Evolutionary conservation across 495 filamentous ascomycete genomes (phyloP).

Genomic region (Xylaria nigripes): DNA sequence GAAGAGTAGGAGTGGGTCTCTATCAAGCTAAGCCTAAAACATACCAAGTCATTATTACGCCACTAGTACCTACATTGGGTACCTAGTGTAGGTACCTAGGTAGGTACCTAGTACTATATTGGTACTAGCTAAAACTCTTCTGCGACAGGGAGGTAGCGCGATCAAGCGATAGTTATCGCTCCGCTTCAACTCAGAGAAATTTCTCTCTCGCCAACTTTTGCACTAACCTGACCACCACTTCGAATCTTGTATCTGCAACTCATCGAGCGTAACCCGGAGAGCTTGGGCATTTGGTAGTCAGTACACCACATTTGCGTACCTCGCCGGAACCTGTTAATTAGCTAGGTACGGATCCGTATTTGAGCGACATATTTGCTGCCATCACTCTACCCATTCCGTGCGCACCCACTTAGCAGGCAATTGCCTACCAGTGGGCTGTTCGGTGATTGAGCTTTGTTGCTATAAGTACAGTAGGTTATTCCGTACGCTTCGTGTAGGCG

Average conservation of each 20-base stretch:
- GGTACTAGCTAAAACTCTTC: not conserved
- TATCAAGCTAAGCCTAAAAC: too few species aligned
- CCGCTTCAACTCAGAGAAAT: constrained; percentile 10
- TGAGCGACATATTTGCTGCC: not conserved
- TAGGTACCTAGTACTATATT: too few species aligned
- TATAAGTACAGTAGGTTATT: too few species aligned
- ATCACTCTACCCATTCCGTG: not conserved
- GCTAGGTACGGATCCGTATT: too few species aligned
- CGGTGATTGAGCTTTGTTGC: too few species aligned
- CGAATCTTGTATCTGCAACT: constrained; percentile 6
- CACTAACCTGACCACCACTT: not conserved
- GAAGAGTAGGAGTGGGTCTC: too few species aligned
- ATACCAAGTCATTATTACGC: too few species aligned
- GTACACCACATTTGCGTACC: not conserved
- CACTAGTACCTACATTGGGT: too few species aligned
- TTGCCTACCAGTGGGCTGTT: too few species aligned
- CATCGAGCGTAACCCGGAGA: constrained; percentile 12
- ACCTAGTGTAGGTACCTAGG: too few species aligned
- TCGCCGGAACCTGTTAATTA: not conserved
- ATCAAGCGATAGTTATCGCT: constrained; percentile 12
- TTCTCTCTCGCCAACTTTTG: not conserved
- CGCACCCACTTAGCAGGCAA: constrained; percentile 21
- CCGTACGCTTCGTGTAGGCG: not conserved
- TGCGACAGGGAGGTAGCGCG: not conserved
- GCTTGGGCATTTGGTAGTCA: not conserved